Evolutionary conservation across 108 stramenopile genomes (phyloP).

Genomic region (Aurantiochytrium sp.): DNA sequence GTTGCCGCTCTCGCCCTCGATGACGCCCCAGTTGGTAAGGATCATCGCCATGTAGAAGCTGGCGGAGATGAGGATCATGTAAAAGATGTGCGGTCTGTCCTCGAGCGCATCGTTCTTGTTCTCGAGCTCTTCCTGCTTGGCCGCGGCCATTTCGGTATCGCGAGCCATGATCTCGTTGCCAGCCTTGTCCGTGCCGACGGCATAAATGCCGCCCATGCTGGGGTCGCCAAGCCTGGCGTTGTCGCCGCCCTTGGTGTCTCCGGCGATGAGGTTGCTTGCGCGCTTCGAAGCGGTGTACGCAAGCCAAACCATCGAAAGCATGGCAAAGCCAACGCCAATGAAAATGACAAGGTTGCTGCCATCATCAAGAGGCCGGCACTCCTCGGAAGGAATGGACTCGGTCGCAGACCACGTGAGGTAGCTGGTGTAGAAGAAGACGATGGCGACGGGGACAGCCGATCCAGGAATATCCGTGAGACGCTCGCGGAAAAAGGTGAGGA

Average conservation of each 20-base stretch:
- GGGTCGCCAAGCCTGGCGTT: not conserved
- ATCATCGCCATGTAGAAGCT: not conserved
- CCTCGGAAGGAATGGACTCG: not conserved
- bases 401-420: conserved; percentile 3
- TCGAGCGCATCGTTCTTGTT: not conserved
- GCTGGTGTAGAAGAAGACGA: not conserved
- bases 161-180: not conserved
- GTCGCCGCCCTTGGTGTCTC: not conserved
- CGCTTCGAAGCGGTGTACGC: conserved; percentile 9
- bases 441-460: not conserved
- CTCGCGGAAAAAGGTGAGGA: not conserved
- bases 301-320: not conserved
- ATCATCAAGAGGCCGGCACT: not conserved
- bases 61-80: not conserved
- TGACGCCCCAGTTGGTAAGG: conserved; percentile 12
- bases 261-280: not conserved
- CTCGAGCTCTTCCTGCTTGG: not conserved
- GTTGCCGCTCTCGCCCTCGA: not conserved
- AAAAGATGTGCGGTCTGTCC: not conserved
- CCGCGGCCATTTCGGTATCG: not conserved
- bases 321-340: not conserved
- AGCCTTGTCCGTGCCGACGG: not conserved
- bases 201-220: not conserved
- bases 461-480: not conserved
- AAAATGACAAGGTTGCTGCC: not conserved